These are phyloP conservation scores for Jaenimonas drosophilae DNA, from an alignment of 208 protist species.

Conservation along the genomic window DNA sequence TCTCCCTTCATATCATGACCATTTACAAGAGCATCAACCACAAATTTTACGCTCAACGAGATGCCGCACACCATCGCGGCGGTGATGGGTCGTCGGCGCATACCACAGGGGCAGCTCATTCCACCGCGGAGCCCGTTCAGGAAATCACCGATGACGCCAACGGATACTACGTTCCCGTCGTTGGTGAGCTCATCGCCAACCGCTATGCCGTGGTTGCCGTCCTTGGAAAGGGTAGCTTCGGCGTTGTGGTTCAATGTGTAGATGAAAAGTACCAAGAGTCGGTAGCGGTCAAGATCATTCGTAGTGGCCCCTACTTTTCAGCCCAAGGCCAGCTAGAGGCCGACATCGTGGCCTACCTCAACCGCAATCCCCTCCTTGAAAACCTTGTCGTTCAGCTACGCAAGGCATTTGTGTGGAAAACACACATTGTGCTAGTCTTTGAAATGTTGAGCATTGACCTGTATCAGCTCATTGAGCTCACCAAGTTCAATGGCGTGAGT, in stretches of 20 bases:
- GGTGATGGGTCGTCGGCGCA: too few relatives aligned
- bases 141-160: conserved; percentile 67
- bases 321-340: conserved; percentile 73
- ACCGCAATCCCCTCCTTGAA: conserved; percentile 32
- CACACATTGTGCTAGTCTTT: conserved; percentile 95
- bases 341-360: conserved; percentile 67
- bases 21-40: conserved; percentile 75
- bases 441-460: conserved; percentile 96
- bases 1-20: conserved; percentile 18
- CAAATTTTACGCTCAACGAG: conserved; percentile 48
- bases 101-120: too few relatives aligned
- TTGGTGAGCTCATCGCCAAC: conserved; percentile 56
- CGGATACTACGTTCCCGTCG: conserved; percentile 69
- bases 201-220: conserved; percentile 75
- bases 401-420: conserved; percentile 75
- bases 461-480: conserved; percentile 92
- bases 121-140: conserved; percentile 9
- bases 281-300: conserved; percentile 85
- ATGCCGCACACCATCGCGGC: too few relatives aligned
- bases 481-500: conserved; percentile 83
- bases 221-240: conserved; percentile 87
- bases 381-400: conserved; percentile 69
- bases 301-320: conserved; percentile 68
- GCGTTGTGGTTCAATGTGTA: conserved; percentile 69
- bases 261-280: conserved; percentile 64